Conservation (phyloP, 371 early-diverging fungal genomes). For the Mucor racemosus region DNA sequence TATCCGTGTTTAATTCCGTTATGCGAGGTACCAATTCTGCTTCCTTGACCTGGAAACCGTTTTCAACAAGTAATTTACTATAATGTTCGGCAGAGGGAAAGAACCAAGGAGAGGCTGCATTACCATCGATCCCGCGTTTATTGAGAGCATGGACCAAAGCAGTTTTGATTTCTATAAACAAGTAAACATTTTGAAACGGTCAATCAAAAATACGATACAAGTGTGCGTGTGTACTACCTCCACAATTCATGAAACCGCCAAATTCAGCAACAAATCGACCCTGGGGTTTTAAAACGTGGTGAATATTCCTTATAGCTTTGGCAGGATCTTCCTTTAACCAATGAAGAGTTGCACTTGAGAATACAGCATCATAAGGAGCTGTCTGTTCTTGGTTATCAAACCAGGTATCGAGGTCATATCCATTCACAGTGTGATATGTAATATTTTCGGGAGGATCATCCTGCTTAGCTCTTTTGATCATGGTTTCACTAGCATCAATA, state of each 20-base stretch:
- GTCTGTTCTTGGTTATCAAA: slow-evolving; percentile 33
- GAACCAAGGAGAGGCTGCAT: slow-evolving; percentile 67
- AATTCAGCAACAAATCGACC: slow-evolving; percentile 71
- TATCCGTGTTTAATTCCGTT: slow-evolving; percentile 59
- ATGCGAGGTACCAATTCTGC: slow-evolving; percentile 59
- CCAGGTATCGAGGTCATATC: slow-evolving; percentile 55
- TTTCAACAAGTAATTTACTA: slow-evolving; percentile 50
- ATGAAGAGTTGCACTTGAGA: slow-evolving; percentile 72
- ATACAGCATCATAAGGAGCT: slow-evolving; percentile 60
- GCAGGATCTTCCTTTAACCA: slow-evolving; percentile 73
- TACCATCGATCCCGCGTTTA: slow-evolving; percentile 60
- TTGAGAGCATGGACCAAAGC: slow-evolving; percentile 62
- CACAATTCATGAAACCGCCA: slow-evolving; percentile 62
- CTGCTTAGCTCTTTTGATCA: slow-evolving; percentile 60
- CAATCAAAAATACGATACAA: neutral
- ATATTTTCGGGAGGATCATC: slow-evolving; percentile 31
- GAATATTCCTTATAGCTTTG: slow-evolving; percentile 62
- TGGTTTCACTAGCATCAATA: slow-evolving; percentile 62
- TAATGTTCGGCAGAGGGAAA: slow-evolving; percentile 67
- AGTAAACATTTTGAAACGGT: neutral
- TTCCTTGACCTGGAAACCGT: slow-evolving; percentile 57
- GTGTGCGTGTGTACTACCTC: slow-evolving; percentile 21
- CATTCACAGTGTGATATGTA: slow-evolving; percentile 54
- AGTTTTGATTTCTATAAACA: slow-evolving; percentile 47
- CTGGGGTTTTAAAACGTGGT: slow-evolving; percentile 55